Base-by-base conservation (phyloP, 192 early-diverging fungal genomes). In the Dissophora ornata region DNA sequence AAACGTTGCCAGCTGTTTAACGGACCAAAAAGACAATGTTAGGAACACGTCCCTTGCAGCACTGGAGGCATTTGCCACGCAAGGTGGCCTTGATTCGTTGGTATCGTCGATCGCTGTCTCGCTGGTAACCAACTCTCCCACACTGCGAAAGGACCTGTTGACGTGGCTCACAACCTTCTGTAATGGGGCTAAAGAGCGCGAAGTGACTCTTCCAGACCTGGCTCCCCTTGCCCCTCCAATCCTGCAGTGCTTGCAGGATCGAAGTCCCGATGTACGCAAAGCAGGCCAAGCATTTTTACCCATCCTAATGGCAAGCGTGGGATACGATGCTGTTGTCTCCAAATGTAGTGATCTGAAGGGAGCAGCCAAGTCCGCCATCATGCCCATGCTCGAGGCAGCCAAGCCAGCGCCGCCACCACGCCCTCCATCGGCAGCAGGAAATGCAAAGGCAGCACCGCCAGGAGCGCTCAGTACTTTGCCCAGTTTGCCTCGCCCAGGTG, bases 21-120 rank as follows among this genome's bases (percentile, higher is more conserved):
- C 89, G 0, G 98, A 99, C 83, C 93, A 98, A 62, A 99, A 99
- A 67, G 87, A 89, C 1, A 93, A 94, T 42, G 89, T 98, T 15
- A 87, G 98, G 11, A 78, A 79, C 0, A 90, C 92, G 1, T 94
- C 92, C 9, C 65, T 97, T 6, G 81, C 85, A 11, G 85, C 92
- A 10, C 67, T 99, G 44, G 89, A 91, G 1, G 88, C 89, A 13
- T 85, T 96, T 69, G 83, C 84, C 32, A 82, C 81, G n/a, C 90
- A 90, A 22, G 85, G 82, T 33, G 86, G 87, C 0, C 59, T 99
- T 18, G 95, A 96, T 38, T 67, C 84, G 16, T 68, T 96, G 18
- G 61, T 96, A 19, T 51, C 87, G 1, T 83, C 91, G 4, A 71
- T 89, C 30, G 86, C 91, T 1, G 84, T 80, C 2, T 87, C 88